A percentile compares a stretch with the other conserved stretches of the same genome.
Conservation (phyloP, 176 grass and related monocot species). For the Avena insularis region DNA sequence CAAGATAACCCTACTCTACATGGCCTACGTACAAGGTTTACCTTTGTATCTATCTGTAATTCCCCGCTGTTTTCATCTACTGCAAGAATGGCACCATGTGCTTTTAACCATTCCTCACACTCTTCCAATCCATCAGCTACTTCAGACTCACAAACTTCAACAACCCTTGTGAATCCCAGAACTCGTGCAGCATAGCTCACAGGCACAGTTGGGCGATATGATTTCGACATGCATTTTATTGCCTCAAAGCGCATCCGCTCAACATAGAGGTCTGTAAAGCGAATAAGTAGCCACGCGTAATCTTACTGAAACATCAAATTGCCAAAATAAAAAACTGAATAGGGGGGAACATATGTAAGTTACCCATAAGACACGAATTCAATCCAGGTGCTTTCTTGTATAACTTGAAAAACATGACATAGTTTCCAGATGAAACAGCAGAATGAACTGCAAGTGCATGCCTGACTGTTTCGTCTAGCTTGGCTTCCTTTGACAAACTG, state of each 20-base stretch:
- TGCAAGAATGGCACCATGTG: conserved; percentile 71
- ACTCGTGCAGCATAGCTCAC: conserved; percentile 59
- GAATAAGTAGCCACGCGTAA: conserved; percentile 18
- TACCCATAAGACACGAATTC: conserved; percentile 94
- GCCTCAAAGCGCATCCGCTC: conserved; percentile 88
- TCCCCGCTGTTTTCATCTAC: conserved; percentile 60
- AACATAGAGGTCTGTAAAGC: conserved; percentile 68
- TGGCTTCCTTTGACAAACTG: conserved; percentile 78
- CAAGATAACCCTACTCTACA: background rate
- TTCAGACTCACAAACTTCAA: conserved; percentile 42
- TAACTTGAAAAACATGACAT: conserved; percentile 87
- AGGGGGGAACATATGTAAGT: background rate
- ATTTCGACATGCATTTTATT: conserved; percentile 79
- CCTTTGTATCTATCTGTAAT: conserved; percentile 78
- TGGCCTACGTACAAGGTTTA: conserved; percentile 40
- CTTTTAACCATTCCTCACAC: conserved; percentile 90
- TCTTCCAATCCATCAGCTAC: conserved; percentile 58
- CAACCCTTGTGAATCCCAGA: conserved; percentile 67
- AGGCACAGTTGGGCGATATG: conserved; percentile 73
- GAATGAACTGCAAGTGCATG: conserved; percentile 88
- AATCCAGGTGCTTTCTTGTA: conserved; percentile 82
- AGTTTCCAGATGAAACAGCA: conserved; percentile 87
- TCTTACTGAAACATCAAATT: conserved; percentile 21
- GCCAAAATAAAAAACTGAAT: background rate
- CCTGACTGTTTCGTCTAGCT: conserved; percentile 70